Evolutionary conservation across 768 basidiomycete genomes (phyloP), one percentile per base, ranked within the genome.

Genomic region (Phaeotremella skinneri): DNA sequence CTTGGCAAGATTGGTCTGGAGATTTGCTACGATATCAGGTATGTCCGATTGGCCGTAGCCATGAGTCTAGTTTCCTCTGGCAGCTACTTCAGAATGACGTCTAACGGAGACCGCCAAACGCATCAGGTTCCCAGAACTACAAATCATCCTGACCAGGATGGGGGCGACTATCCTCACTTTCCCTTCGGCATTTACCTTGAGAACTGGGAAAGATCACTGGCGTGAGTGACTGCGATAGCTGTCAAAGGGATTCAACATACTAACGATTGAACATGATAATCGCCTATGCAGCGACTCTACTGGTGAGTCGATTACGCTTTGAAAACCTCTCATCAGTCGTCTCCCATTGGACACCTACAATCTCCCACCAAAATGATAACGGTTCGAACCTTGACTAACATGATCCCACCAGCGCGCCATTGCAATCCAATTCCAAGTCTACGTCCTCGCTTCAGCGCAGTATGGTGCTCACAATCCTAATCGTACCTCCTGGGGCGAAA

Each of bases 1-100:
- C 42, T 73, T 29, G 74, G 74, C 16, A 66, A 66, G 21, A 52
- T 76, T 37, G 74, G 72, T 1, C 45, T 73, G 25, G 69, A 73
- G 61, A 73, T 76, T 27, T 76, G 74, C 52, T 76, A 76, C 50
- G 74, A 75, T 53, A 64, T 75, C 16, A 52, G 74, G 61, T 67
- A 25, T 32, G 62, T 41, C 43, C 39, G 3, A 6, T 26, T 14
- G 34, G 48, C 21, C 25, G 4, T 2, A 9, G 4, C 27, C n/a
- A 9, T n/a, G n/a, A n/a, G n/a, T n/a, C n/a, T n/a, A n/a, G n/a
- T n/a, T 3, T 21, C 30, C 5, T 21, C 23, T 1, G 13, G 32
- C 23, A 25, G 7, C 9, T 26, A 30, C n/a, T n/a, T 29, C 1
- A 32, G 30, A 0, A 41, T 4, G n/a, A 7, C 25, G 43, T n/a